Percentiles rank a stretch among this genome's conserved stretches.
Evolutionary conservation across 140 eudicot genomes (phyloP).

Genomic region (Senecio squalidus): DNA sequence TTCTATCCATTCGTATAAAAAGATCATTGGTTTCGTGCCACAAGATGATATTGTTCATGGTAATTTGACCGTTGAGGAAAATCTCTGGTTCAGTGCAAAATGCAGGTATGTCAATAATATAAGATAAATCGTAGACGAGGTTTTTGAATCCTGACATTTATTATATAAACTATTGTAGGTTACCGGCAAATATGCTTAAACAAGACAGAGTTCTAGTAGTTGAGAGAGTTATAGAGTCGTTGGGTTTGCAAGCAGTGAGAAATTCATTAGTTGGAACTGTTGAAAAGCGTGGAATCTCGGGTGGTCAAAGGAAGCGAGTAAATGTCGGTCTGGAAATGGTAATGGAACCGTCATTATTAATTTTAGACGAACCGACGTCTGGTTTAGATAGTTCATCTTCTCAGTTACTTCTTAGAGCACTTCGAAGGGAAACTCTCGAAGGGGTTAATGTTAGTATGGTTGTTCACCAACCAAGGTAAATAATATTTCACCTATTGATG

Average conservation of each 20-base stretch:
- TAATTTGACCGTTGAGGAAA: conserved; percentile 84
- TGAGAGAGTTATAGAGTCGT: conserved; percentile 79
- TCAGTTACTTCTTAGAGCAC: conserved; percentile 81
- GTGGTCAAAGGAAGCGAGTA: conserved; percentile 93
- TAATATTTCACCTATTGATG: not conserved
- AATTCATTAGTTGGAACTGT: conserved; percentile 88
- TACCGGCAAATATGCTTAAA: conserved; percentile 68
- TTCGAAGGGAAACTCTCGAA: conserved; percentile 74
- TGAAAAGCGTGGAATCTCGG: conserved; percentile 93
- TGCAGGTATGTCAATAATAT: conserved; percentile 61
- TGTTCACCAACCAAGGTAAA: conserved; percentile 96
- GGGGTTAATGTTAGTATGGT: conserved; percentile 94
- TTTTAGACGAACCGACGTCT: conserved; percentile 92
- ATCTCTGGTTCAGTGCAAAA: conserved; percentile 90
- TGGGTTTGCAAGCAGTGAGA: conserved; percentile 80
- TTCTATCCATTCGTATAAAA: conserved; percentile 73
- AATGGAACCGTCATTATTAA: conserved; percentile 85
- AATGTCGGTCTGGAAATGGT: conserved; percentile 95
- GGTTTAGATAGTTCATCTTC: conserved; percentile 97
- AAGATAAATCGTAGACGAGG: too few species aligned
- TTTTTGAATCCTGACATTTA: conserved; percentile 1
- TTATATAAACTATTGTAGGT: conserved; percentile 33
- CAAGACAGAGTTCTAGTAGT: conserved; percentile 80
- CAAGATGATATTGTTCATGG: conserved; percentile 96
- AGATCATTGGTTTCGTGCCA: conserved; percentile 84